Percentiles rank a stretch among this genome's conserved stretches.
These are phyloP conservation scores for Phaeosphaeria sp. DNA, from an alignment of 2,329 filamentous ascomycete species.

Conservation along the genomic window DNA sequence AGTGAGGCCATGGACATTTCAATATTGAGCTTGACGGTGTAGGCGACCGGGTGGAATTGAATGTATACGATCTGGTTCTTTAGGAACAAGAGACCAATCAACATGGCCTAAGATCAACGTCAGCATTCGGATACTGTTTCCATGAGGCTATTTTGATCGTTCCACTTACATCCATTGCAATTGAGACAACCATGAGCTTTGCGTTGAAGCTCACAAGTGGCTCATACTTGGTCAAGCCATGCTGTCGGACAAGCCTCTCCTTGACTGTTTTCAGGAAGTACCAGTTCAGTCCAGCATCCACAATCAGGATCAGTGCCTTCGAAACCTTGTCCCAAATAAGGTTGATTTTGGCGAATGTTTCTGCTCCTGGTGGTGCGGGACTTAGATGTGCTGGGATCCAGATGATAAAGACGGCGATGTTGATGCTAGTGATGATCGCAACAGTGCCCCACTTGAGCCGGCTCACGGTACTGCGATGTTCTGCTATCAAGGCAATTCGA, in stretches of 20 bases:
- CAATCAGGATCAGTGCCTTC: constrained; percentile 59
- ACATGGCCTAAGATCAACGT: constrained; percentile 29
- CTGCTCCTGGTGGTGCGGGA: constrained; percentile 31
- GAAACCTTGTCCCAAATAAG: constrained; percentile 61
- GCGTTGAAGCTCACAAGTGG: constrained; percentile 51
- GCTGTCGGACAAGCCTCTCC: constrained; percentile 44
- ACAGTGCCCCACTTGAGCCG: constrained; percentile 58
- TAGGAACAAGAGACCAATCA: constrained; percentile 51
- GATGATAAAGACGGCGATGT: constrained; percentile 61
- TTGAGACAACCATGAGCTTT: constrained; percentile 48
- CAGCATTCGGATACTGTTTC: not conserved
- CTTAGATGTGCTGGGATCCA: constrained; percentile 59
- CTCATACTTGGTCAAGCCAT: constrained; percentile 51
- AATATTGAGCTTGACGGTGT: constrained; percentile 54
- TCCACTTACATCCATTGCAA: constrained; percentile 49
- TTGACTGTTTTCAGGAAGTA: constrained; percentile 58
- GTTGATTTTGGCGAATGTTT: constrained; percentile 55
- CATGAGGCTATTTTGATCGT: not conserved
- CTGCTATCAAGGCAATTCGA: constrained; percentile 58
- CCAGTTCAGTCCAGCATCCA: constrained; percentile 60
- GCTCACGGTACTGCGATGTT: constrained; percentile 46
- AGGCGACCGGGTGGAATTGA: constrained; percentile 52
- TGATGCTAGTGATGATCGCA: constrained; percentile 56
- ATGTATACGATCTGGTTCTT: constrained; percentile 47
- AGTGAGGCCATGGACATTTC: constrained; percentile 54